Conservation (phyloP, 2,329 filamentous ascomycete species). For the Venturia asperata region DNA sequence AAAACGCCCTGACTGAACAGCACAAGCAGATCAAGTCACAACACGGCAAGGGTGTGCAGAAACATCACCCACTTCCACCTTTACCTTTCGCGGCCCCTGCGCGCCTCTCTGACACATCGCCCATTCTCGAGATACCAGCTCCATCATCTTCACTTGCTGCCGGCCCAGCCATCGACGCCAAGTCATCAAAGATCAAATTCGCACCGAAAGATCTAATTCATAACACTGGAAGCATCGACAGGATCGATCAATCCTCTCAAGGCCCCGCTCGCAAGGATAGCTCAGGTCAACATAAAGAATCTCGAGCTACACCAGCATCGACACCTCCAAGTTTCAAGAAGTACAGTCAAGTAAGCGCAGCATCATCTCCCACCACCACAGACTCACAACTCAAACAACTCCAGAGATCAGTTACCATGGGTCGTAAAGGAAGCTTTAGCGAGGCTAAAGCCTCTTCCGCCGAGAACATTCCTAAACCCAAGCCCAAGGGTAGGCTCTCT, state of each 20-base stretch:
- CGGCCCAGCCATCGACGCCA: not conserved
- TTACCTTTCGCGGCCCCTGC: not conserved
- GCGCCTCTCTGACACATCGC: not conserved
- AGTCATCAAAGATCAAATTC: not conserved
- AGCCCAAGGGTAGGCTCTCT: not conserved
- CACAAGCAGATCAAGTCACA: not conserved
- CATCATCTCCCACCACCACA: not conserved
- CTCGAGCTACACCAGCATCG: not conserved
- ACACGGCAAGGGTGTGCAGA: not conserved
- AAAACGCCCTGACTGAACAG: not conserved
- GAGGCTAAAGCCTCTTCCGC: not conserved
- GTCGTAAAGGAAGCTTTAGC: constrained; percentile 8
- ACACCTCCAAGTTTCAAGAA: not conserved
- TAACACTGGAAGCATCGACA: not conserved
- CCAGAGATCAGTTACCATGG: not conserved
- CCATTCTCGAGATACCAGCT: not conserved
- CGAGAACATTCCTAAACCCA: not conserved
- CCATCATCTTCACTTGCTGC: not conserved
- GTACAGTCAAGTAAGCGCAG: not conserved
- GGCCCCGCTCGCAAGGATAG: not conserved
- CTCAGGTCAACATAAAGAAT: not conserved
- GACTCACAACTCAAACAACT: constrained; percentile 1
- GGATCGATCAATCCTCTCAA: not conserved
- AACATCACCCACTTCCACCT: not conserved
- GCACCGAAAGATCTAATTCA: not conserved